phyloP scores from a whole-genome alignment of 1,139 yeast genomes.

The Kurtzmaniella natalensis region DNA sequence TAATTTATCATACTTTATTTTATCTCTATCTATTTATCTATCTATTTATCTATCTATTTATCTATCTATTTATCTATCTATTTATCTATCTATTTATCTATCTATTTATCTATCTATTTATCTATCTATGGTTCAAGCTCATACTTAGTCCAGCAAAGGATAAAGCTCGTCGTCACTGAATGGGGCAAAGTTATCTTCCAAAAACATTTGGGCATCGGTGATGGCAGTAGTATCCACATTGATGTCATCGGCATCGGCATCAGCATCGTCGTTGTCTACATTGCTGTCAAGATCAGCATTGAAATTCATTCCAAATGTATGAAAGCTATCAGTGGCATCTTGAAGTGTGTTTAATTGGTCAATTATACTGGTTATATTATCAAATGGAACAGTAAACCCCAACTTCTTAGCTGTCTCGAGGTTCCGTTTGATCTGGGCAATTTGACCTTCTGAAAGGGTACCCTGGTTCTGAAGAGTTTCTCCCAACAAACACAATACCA shows the following conservation, averaged over 20 bases:
- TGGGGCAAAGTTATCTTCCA: not conserved
- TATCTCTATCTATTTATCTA: no score
- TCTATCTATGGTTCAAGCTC: no score
- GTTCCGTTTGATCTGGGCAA: constrained; percentile 6
- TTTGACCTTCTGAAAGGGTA: constrained; percentile 12
- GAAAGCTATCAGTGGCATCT: no score
- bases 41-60: no score
- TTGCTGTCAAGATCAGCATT: not conserved
- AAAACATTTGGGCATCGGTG: not conserved
- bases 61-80: no score
- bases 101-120: no score
- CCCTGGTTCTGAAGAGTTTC: constrained; percentile 13
- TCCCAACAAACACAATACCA: constrained; percentile 24
- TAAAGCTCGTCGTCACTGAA: not conserved
- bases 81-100: no score
- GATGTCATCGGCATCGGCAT: no score
- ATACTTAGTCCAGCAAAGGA: not conserved
- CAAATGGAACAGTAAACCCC: not conserved
- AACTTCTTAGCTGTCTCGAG: not conserved
- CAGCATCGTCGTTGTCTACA: not conserved
- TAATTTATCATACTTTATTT: no score
- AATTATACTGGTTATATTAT: not conserved
- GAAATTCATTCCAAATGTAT: not conserved
- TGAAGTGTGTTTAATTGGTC: not conserved
- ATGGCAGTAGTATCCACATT: not conserved